Percentiles rank a stretch among this genome's conserved stretches.
Evolutionary conservation across 2,329 filamentous ascomycete genomes (phyloP).

Genomic region (Zelopaecilomyces penicillatus): DNA sequence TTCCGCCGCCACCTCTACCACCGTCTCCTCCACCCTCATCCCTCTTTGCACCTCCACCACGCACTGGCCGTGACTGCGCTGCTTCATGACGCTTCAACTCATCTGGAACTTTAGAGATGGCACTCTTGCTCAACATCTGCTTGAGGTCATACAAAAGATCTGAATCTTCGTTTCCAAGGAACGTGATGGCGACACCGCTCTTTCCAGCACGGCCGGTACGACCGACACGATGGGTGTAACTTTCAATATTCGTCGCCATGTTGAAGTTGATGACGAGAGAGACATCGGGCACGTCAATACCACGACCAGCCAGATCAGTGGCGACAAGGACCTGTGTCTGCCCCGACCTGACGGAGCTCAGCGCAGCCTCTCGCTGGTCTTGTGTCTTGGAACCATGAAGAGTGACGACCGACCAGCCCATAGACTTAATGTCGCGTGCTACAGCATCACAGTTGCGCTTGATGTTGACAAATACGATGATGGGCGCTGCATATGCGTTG

Average conservation of each 20-base stretch:
- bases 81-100: slow-evolving; percentile 84
- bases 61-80: slow-evolving; percentile 70
- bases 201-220: slow-evolving; percentile 96
- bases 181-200: slow-evolving; percentile 91
- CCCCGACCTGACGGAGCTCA: slow-evolving; percentile 75
- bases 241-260: slow-evolving; percentile 89
- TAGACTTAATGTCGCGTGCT: slow-evolving; percentile 85
- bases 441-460: slow-evolving; percentile 97
- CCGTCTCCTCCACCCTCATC: slow-evolving; percentile 20
- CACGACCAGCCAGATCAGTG: slow-evolving; percentile 88
- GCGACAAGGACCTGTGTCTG: slow-evolving; percentile 83
- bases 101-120: slow-evolving; percentile 81
- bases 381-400: slow-evolving; percentile 95
- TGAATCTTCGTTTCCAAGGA: slow-evolving; percentile 80
- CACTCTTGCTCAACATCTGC: slow-evolving; percentile 89
- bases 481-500: slow-evolving; percentile 73
- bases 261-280: slow-evolving; percentile 97
- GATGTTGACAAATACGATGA: slow-evolving; percentile 99
- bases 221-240: slow-evolving; percentile 93
- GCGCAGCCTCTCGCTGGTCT: slow-evolving; percentile 90
- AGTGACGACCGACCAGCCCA: slow-evolving; percentile 85
- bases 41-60: slow-evolving; percentile 23
- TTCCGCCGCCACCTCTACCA: slow-evolving; percentile 10
- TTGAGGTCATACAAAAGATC: slow-evolving; percentile 92
- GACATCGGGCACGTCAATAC: slow-evolving; percentile 96